These are phyloP conservation scores for Melampsora americana DNA, from an alignment of 1,284 basidiomycete species.

Conservation along the genomic window DNA sequence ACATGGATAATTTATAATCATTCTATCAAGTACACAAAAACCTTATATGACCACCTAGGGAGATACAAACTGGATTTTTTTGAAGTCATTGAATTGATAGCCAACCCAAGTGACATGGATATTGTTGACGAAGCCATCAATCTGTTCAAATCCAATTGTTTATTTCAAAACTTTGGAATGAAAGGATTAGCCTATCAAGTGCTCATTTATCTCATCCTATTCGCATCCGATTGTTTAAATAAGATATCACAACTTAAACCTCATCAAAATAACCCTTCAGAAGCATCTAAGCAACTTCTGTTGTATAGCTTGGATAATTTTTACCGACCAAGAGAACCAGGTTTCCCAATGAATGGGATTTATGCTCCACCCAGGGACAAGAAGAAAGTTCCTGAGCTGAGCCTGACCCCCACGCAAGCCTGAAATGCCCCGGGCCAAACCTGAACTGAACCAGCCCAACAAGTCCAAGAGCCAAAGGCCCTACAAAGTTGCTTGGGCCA, in stretches of 20 bases:
- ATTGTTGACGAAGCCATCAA: conserved; percentile 95
- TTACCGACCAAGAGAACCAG: conserved; percentile 90
- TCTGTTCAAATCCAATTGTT: conserved; percentile 96
- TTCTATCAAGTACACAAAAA: too few species aligned
- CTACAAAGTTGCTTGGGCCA: too few species aligned
- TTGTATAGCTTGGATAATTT: conserved; percentile 76
- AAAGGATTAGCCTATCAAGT: conserved; percentile 91
- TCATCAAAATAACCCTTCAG: conserved; percentile 22
- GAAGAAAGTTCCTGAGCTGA: too few species aligned
- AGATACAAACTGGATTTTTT: too few species aligned
- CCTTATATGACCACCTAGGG: too few species aligned
- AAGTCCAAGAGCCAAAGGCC: too few species aligned
- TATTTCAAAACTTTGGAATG: conserved; percentile 99
- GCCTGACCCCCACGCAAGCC: too few species aligned
- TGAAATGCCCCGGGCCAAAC: too few species aligned
- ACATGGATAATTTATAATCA: too few species aligned
- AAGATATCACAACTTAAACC: conserved; percentile 64
- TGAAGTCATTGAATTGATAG: conserved; percentile 55
- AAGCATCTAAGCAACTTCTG: conserved; percentile 38
- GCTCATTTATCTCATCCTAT: conserved; percentile 96
- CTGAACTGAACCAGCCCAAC: too few species aligned
- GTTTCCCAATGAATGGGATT: conserved; percentile 87
- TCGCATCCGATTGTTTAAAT: conserved; percentile 92
- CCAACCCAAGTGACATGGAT: conserved; percentile 74
- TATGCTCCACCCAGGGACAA: conserved; percentile 77